A percentile compares a stretch with the other conserved stretches of the same genome.
Evolutionary conservation across 768 basidiomycete species (phyloP).

Genomic region (Rubroboletus satanas): DNA sequence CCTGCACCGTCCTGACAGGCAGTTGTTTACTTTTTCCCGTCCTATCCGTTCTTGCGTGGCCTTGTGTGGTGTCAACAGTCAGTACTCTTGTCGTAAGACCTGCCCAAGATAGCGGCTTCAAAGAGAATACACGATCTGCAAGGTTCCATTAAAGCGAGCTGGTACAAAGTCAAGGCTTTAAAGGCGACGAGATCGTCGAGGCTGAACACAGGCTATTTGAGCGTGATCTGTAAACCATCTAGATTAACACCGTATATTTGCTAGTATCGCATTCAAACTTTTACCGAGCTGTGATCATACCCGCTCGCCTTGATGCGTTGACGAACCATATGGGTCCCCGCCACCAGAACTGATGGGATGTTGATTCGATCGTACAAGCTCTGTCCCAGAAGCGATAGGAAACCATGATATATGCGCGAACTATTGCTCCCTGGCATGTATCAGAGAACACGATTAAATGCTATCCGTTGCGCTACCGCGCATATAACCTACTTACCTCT

Average conservation of each 20-base stretch:
- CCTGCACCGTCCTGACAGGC: background rate
- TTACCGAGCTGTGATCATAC: background rate
- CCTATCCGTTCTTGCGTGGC: background rate
- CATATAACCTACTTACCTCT: background rate
- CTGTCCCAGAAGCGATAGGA: background rate
- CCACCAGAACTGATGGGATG: background rate
- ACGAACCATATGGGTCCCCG: background rate
- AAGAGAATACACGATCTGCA: background rate
- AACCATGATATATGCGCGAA: background rate
- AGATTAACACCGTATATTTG: background rate
- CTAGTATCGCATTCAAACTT: background rate
- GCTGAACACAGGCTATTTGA: background rate
- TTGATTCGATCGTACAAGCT: background rate
- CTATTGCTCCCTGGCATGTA: background rate
- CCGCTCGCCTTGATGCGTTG: too few species aligned
- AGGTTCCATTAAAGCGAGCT: background rate
- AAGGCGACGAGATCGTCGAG: background rate
- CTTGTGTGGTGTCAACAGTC: too few species aligned
- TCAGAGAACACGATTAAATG: background rate
- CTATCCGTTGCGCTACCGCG: background rate
- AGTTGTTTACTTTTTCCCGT: background rate
- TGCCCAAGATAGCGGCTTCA: background rate
- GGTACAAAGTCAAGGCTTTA: too few species aligned
- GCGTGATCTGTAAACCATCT: background rate
- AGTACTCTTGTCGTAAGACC: background rate